Evolutionary conservation across 257 asterid species (phyloP).

Genomic region (Capsicum baccatum): DNA sequence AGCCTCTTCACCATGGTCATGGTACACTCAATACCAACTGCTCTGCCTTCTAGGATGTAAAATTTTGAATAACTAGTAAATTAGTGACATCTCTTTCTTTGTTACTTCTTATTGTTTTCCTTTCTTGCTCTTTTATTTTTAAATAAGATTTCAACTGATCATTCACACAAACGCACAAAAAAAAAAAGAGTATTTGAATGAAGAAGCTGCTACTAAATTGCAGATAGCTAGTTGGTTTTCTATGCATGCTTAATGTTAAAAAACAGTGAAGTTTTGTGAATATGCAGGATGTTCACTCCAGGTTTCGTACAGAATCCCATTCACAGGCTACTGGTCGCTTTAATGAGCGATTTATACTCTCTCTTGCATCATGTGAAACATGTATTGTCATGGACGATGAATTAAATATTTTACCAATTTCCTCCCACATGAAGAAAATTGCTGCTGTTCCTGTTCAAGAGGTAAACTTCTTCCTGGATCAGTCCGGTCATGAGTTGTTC

Average conservation of each 20-base stretch:
- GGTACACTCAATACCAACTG: constrained; percentile 49
- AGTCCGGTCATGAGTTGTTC: constrained; percentile 13
- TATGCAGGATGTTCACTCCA: constrained; percentile 93
- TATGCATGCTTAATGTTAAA: background rate
- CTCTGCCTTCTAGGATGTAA: constrained; percentile 13
- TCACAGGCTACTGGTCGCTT: constrained; percentile 78
- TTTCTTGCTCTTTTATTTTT: constrained; percentile 4
- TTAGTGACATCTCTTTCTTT: background rate
- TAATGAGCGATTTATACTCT: constrained; percentile 94
- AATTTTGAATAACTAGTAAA: background rate
- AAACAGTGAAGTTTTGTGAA: constrained; percentile 9
- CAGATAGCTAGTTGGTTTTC: constrained; percentile 20
- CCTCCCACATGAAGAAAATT: constrained; percentile 89
- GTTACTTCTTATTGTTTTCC: background rate
- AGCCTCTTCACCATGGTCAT: constrained; percentile 93
- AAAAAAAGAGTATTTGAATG: background rate
- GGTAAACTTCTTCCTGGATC: constrained; percentile 49
- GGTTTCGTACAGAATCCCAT: constrained; percentile 96
- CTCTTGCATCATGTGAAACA: constrained; percentile 88
- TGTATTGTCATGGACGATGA: constrained; percentile 98
- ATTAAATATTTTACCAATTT: constrained; percentile 84
- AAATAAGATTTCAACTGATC: background rate
- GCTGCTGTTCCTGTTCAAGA: constrained; percentile 59
- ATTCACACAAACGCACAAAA: background rate
- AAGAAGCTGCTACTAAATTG: constrained; percentile 18